phyloP scores from a whole-genome alignment of 2,329 filamentous ascomycete genomes.

The Exophiala sp. region DNA sequence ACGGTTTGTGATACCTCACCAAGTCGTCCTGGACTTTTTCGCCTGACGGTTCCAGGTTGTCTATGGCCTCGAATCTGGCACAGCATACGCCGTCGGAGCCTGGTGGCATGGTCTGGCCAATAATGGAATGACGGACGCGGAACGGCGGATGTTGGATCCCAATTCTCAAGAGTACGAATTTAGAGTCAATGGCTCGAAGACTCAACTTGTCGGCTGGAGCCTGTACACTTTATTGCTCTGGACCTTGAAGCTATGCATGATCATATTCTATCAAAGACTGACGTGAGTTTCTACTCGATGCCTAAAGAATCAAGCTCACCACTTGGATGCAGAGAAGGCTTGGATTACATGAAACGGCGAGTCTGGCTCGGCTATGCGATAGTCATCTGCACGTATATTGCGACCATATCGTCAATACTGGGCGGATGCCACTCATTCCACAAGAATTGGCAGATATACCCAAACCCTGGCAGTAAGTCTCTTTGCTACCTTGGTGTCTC shows the following conservation, averaged over 20 bases:
- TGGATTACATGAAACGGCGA: slow-evolving; percentile 42
- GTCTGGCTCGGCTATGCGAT: slow-evolving; percentile 52
- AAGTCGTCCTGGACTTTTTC: not conserved
- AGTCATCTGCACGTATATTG: slow-evolving; percentile 49
- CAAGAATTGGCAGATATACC: slow-evolving; percentile 58
- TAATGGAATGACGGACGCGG: slow-evolving; percentile 53
- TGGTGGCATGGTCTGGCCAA: slow-evolving; percentile 53
- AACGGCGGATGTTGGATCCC: slow-evolving; percentile 46
- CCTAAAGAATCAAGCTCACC: not conserved
- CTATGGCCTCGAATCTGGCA: slow-evolving; percentile 50
- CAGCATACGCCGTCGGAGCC: slow-evolving; percentile 50
- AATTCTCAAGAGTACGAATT: slow-evolving; percentile 45
- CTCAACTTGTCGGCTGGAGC: slow-evolving; percentile 54
- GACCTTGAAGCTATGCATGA: slow-evolving; percentile 54
- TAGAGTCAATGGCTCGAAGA: slow-evolving; percentile 54
- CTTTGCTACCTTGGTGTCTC: slow-evolving; percentile 6
- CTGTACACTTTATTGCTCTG: slow-evolving; percentile 53
- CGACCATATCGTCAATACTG: slow-evolving; percentile 49
- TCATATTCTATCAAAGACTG: slow-evolving; percentile 55
- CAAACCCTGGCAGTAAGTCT: slow-evolving; percentile 53
- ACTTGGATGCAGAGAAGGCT: slow-evolving; percentile 34
- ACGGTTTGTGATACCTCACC: slow-evolving; percentile 40
- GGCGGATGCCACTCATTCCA: slow-evolving; percentile 52
- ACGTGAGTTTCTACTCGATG: slow-evolving; percentile 36
- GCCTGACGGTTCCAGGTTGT: slow-evolving; percentile 39